These are phyloP conservation scores for Eimeria zaria DNA, from an alignment of 169 alveolate species.

Conservation along the genomic window DNA sequence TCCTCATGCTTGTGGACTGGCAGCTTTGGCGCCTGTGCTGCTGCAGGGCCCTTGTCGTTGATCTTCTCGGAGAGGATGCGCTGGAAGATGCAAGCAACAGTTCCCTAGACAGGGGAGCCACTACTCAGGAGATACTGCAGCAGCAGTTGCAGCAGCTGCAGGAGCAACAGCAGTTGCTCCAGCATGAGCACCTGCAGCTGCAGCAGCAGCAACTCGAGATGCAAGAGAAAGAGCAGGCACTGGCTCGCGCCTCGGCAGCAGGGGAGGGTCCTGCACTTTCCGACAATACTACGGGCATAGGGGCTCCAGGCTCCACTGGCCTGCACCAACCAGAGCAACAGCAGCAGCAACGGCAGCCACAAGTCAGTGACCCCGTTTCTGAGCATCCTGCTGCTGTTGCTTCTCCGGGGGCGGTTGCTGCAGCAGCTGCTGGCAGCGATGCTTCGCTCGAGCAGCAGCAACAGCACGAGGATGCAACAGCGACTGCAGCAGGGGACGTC, in stretches of 20 bases:
- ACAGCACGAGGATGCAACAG: slow-evolving; percentile 12
- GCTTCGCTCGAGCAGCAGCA: neutral
- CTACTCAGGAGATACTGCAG: slow-evolving; percentile 57
- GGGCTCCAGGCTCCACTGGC: neutral
- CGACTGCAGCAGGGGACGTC: slow-evolving; percentile 11
- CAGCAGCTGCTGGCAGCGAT: neutral
- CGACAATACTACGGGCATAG: neutral
- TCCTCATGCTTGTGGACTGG: neutral
- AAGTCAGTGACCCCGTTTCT: neutral
- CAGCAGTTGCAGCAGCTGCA: slow-evolving; percentile 76
- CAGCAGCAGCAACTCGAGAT: slow-evolving; percentile 74
- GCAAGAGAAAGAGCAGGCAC: slow-evolving; percentile 49
- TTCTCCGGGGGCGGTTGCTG: slow-evolving; percentile 3
- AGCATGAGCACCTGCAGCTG: slow-evolving; percentile 70
- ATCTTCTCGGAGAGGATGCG: slow-evolving; percentile 68
- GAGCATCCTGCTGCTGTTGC: slow-evolving; percentile 43
- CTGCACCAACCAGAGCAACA: slow-evolving; percentile 46
- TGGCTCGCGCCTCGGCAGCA: slow-evolving; percentile 55
- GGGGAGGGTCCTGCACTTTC: slow-evolving; percentile 3
- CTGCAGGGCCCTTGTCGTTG: slow-evolving; percentile 71
- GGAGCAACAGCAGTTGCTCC: slow-evolving; percentile 69
- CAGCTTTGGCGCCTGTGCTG: neutral
- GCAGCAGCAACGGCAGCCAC: slow-evolving; percentile 28
- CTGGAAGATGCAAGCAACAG: slow-evolving; percentile 74
- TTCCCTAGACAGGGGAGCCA: slow-evolving; percentile 45